Base-by-base conservation (phyloP, 768 basidiomycete species). In the Lactarius akahatsu region DNA sequence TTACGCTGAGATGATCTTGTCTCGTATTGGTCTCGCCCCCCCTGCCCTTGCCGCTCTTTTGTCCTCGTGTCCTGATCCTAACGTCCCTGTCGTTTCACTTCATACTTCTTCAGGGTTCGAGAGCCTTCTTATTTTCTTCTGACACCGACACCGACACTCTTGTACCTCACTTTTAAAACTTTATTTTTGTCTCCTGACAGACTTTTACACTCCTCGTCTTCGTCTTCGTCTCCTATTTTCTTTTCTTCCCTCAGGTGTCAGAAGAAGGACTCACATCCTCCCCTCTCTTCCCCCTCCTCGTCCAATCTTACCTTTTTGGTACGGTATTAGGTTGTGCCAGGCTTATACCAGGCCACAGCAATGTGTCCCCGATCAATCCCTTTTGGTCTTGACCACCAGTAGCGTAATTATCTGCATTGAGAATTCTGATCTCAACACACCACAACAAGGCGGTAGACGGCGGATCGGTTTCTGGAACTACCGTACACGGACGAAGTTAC, bases 141-240 rank as follows among this genome's bases (percentile, higher is more conserved):
- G 26, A 13, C 47, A 13, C 16, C 56, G 16, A 28, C 23, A 50
- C 43, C 43, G 18, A 41, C 47, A 16, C 52, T 40, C n/a, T 54
- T 40, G 47, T 52, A 52, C 50, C 52, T 30, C 23, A 65, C 55
- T 58, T 52, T 59, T n/a, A 66, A 61, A 66, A 66, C 57, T 13
- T 54, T 66, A 54, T 62, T 43, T 57, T 47, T 57, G 18, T 63
- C 18, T n/a, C 5, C 18, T 58, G 15, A 57, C 50, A 52, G 50
- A 26, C 50, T 26, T 34, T n/a, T n/a, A 8, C 28, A 45, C 34
- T 13, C 38, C 38, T 16, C 38, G 38, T 40, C 38, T 40, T 40
- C 38, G 15, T 40, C 38, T 40, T 40, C 41, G n/a, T 18, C 54
- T 32, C 32, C 30, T 63, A 20, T 43, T 32, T 16, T 43, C 18